phyloP scores from a whole-genome alignment of 2,329 filamentous ascomycete species.

The Scolecobasidium constrictum region DNA sequence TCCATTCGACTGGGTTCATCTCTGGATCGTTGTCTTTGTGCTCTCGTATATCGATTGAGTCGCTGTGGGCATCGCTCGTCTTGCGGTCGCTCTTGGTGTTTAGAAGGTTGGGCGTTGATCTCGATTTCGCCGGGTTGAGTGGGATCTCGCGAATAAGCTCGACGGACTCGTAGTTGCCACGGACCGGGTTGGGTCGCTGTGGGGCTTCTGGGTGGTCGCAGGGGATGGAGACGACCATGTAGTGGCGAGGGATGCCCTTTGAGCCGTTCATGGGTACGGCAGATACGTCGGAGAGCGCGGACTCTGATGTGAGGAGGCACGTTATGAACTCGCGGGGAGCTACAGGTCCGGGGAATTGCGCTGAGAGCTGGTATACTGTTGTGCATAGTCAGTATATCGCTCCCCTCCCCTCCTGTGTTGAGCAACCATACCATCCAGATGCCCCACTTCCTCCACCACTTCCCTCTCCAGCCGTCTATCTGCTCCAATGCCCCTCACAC shows the following conservation, averaged over 20 bases:
- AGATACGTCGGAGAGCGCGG: constrained; percentile 38
- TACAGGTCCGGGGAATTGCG: constrained; percentile 82
- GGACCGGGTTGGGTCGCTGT: constrained; percentile 60
- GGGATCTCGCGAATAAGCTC: constrained; percentile 83
- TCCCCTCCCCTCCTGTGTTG: not conserved
- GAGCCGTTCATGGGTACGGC: constrained; percentile 15
- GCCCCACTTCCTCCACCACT: constrained; percentile 47
- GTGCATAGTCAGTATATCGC: constrained; percentile 8
- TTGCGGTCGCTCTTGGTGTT: constrained; percentile 17
- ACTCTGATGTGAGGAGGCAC: constrained; percentile 56
- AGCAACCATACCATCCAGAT: constrained; percentile 50
- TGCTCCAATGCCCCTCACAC: constrained; percentile 75
- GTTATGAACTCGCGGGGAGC: constrained; percentile 82
- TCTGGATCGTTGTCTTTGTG: constrained; percentile 35
- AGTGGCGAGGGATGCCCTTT: constrained; percentile 51
- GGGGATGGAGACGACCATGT: constrained; percentile 80
- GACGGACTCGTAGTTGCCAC: constrained; percentile 82
- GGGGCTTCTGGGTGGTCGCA: constrained; percentile 66
- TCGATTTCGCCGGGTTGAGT: constrained; percentile 29
- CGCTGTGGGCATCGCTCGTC: constrained; percentile 15
- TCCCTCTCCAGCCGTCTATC: constrained; percentile 61
- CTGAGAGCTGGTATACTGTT: constrained; percentile 71
- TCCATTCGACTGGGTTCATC: constrained; percentile 68
- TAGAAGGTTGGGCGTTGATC: constrained; percentile 19
- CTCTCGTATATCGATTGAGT: constrained; percentile 13